Percentiles rank a stretch among this genome's conserved stretches.
Evolutionary conservation across 2,329 filamentous ascomycete species (phyloP).

Genomic region (Neofusicoccum kwambonambiense): DNA sequence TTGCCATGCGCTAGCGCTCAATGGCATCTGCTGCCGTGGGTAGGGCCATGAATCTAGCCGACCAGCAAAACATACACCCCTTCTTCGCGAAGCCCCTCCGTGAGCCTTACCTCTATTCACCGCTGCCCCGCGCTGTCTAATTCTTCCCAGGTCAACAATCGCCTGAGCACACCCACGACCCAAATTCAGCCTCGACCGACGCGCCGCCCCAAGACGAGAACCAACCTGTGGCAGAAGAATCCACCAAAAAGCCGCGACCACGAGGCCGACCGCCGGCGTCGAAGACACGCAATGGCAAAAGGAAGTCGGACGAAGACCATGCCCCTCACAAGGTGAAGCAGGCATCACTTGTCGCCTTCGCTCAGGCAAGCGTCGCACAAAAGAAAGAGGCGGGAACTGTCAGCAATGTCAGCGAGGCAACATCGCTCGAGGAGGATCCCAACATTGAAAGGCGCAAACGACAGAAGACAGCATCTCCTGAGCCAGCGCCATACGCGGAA

Average conservation of each 20-base stretch:
- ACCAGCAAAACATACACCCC: conserved; percentile 36
- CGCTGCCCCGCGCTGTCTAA: neutral
- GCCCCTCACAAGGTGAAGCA: conserved; percentile 10
- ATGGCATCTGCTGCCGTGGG: conserved; percentile 39
- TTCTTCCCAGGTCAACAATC: neutral
- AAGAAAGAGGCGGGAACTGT: conserved; percentile 14
- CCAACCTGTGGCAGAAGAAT: neutral
- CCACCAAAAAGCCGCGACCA: neutral
- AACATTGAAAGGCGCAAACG: conserved; percentile 37
- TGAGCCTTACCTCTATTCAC: neutral
- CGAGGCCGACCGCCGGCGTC: neutral
- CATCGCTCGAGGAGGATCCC: conserved; percentile 29
- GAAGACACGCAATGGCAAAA: neutral
- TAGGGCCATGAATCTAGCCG: conserved; percentile 38
- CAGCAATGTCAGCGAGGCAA: conserved; percentile 11
- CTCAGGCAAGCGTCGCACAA: conserved; percentile 25
- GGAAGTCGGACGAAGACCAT: neutral
- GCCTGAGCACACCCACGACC: conserved; percentile 26
- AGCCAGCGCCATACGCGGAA: neutral
- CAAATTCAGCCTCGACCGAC: conserved; percentile 25
- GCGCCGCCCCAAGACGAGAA: conserved; percentile 6
- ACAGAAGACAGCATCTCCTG: conserved; percentile 36
- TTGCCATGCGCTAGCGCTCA: conserved; percentile 21
- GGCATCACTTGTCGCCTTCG: conserved; percentile 2
- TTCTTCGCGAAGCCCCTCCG: conserved; percentile 36